Conservation (phyloP, 2,329 filamentous ascomycete genomes). For the Nigrograna mackinnonii region DNA sequence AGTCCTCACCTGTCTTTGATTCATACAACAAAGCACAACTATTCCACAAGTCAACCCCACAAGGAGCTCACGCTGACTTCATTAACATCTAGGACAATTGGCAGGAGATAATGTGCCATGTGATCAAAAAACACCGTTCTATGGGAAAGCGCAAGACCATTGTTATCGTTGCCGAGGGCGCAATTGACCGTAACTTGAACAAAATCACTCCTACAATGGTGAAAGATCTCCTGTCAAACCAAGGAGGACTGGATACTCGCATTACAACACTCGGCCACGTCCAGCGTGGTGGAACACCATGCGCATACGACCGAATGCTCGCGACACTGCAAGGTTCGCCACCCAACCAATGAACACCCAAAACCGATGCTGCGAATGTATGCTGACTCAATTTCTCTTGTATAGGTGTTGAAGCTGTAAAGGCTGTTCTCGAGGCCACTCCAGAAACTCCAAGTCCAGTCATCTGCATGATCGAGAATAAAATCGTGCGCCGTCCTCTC, state of each 20-base stretch:
- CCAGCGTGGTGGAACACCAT: constrained; percentile 91
- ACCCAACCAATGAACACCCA: too few relatives aligned
- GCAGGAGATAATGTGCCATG: too few relatives aligned
- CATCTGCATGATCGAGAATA: constrained; percentile 97
- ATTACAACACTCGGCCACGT: constrained; percentile 96
- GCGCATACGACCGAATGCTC: constrained; percentile 92
- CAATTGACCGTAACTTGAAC: constrained; percentile 69
- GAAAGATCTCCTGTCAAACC: constrained; percentile 82
- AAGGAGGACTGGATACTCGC: constrained; percentile 84
- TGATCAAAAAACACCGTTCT: constrained; percentile 72
- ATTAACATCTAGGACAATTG: not conserved
- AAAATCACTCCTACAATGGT: constrained; percentile 82
- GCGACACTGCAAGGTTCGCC: constrained; percentile 91
- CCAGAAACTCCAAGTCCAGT: constrained; percentile 90
- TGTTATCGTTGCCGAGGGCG: constrained; percentile 95
- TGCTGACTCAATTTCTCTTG: too few relatives aligned
- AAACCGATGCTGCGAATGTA: too few relatives aligned
- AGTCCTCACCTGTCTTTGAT: too few relatives aligned
- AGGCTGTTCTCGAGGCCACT: constrained; percentile 79
- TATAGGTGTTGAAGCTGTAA: constrained; percentile 92
- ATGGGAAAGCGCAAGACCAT: constrained; percentile 97
- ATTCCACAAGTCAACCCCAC: too few relatives aligned
- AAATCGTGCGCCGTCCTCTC: constrained; percentile 87
- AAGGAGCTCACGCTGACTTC: too few relatives aligned
- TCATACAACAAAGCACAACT: too few relatives aligned